Percentiles rank a stretch among this genome's conserved stretches.
phyloP scores from a whole-genome alignment of 306 rosid genomes.

The Vachellia collinsii region DNA sequence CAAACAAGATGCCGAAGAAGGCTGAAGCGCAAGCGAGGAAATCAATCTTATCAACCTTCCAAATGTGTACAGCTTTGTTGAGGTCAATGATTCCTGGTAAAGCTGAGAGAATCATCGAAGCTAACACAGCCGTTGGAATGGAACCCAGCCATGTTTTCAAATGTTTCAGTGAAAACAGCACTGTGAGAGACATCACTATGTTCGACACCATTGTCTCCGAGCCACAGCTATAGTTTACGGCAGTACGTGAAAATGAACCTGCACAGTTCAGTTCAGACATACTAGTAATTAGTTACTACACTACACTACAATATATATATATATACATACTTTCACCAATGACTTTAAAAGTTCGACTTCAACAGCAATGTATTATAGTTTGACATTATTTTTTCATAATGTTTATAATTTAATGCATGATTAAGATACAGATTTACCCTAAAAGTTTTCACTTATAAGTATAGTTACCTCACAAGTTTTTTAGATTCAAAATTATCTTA shows the following conservation, averaged over 20 bases:
- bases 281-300: too few relatives aligned
- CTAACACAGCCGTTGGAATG: slow-evolving; percentile 72
- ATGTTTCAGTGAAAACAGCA: slow-evolving; percentile 55
- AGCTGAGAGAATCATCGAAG: slow-evolving; percentile 72
- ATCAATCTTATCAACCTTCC: slow-evolving; percentile 78
- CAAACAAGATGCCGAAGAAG: slow-evolving; percentile 60
- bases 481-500: too few relatives aligned
- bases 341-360: too few relatives aligned
- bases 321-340: too few relatives aligned
- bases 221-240: slow-evolving; percentile 69
- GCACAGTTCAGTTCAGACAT: slow-evolving; percentile 12
- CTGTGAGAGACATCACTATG: slow-evolving; percentile 73
- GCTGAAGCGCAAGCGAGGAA: slow-evolving; percentile 69
- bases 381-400: background rate
- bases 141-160: slow-evolving; percentile 57
- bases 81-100: slow-evolving; percentile 66
- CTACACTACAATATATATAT: too few relatives aligned
- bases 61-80: slow-evolving; percentile 54
- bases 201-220: slow-evolving; percentile 68
- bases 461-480: too few relatives aligned
- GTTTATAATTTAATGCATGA: background rate
- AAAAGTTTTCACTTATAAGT: too few relatives aligned
- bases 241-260: slow-evolving; percentile 72
- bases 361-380: too few relatives aligned
- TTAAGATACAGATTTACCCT: too few relatives aligned